Conservation (phyloP, 805 yeast species). For the Candida yuanshanica region DNA sequence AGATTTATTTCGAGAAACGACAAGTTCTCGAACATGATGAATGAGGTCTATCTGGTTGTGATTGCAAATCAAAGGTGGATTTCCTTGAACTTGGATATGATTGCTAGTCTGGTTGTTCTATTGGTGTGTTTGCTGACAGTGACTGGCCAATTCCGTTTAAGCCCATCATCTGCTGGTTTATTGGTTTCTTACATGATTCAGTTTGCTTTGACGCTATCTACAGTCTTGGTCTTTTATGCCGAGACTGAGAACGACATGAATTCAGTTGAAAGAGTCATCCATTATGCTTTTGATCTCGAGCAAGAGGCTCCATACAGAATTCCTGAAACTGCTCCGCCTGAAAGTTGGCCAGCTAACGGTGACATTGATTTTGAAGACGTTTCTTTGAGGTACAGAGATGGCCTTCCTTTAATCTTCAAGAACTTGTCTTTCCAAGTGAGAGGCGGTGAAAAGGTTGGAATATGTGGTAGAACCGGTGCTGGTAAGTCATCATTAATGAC, state of each 20-base stretch:
- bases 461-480: slow-evolving; percentile 64
- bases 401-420: slow-evolving; percentile 46
- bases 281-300: slow-evolving; percentile 57
- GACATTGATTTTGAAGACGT: slow-evolving; percentile 41
- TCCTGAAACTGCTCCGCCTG: slow-evolving; percentile 22
- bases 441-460: slow-evolving; percentile 53
- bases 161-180: slow-evolving; percentile 61
- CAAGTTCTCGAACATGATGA: slow-evolving; percentile 47
- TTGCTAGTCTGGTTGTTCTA: slow-evolving; percentile 44
- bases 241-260: slow-evolving; percentile 60
- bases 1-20: slow-evolving; percentile 44
- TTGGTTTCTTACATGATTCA: slow-evolving; percentile 53
- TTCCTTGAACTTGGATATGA: slow-evolving; percentile 46
- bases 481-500: slow-evolving; percentile 59
- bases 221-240: slow-evolving; percentile 54
- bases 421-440: slow-evolving; percentile 35
- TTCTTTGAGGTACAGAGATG: slow-evolving; percentile 44
- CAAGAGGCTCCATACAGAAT: slow-evolving; percentile 61
- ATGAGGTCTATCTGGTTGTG: slow-evolving; percentile 56
- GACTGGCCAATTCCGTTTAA: slow-evolving; percentile 48
- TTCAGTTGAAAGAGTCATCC: slow-evolving; percentile 64
- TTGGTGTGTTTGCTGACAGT: slow-evolving; percentile 54
- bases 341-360: slow-evolving; percentile 20
- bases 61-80: slow-evolving; percentile 68
- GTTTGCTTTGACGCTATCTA: slow-evolving; percentile 46